Percentiles rank a stretch among this genome's conserved stretches.
phyloP scores from a whole-genome alignment of 1,284 basidiomycete species.

The Pulveroboletus sp. region DNA sequence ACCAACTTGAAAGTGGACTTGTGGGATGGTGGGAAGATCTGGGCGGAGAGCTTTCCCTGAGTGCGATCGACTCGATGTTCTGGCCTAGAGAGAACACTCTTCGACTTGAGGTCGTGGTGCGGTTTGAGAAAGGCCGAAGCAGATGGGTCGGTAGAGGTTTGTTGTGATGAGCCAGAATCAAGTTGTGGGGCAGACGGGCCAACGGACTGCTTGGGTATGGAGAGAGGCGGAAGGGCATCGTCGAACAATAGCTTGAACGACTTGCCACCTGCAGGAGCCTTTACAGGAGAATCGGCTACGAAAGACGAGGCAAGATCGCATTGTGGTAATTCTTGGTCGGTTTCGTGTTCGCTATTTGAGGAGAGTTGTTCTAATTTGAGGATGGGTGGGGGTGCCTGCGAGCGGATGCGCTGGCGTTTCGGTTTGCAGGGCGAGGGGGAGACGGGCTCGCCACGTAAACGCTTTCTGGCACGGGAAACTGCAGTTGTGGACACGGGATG shows the following conservation, averaged over 20 bases:
- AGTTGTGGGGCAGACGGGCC: neutral
- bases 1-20: neutral
- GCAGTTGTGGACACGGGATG: constrained; percentile 41
- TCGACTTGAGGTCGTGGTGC: constrained; percentile 3
- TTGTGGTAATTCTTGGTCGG: constrained; percentile 35
- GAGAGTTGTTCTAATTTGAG: constrained; percentile 25
- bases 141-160: neutral
- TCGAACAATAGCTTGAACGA: constrained; percentile 70
- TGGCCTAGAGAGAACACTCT: neutral
- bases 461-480: constrained; percentile 70
- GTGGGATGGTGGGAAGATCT: constrained; percentile 13
- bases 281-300: constrained; percentile 70
- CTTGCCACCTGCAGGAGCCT: constrained; percentile 53
- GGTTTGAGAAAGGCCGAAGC: neutral
- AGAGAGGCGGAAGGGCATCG: constrained; percentile 43
- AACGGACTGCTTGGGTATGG: constrained; percentile 17
- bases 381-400: constrained; percentile 38
- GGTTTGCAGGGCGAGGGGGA: constrained; percentile 77
- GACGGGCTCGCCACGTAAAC: constrained; percentile 75
- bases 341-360: constrained; percentile 42
- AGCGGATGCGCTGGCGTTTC: constrained; percentile 57
- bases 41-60: constrained; percentile 7
- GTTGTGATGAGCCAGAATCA: neutral
- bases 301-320: constrained; percentile 48
- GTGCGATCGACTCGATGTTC: constrained; percentile 1